Evolutionary conservation across 106 monocot genomes (phyloP).

Genomic region (Acanthochlamys bracteata): DNA sequence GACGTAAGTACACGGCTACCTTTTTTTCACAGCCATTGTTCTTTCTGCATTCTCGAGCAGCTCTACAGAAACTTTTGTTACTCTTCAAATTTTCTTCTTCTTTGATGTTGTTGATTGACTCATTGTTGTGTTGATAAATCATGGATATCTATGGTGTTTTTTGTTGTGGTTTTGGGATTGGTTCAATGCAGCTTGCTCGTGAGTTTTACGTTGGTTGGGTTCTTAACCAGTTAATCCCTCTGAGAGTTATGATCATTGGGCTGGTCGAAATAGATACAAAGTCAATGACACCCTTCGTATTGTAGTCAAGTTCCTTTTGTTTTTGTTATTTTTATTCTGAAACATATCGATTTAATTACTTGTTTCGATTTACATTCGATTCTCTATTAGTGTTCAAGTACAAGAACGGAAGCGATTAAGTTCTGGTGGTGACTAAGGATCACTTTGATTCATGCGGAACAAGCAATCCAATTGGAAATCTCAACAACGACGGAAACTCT

Average conservation of each 20-base stretch:
- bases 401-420: constrained; percentile 57
- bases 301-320: too few species aligned
- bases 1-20: too few species aligned
- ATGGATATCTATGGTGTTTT: neutral
- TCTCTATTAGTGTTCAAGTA: constrained; percentile 54
- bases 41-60: neutral
- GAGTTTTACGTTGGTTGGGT: constrained; percentile 74
- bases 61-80: neutral
- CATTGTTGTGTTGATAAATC: neutral
- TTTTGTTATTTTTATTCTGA: neutral
- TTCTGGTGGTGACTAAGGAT: constrained; percentile 46
- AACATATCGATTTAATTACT: neutral
- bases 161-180: constrained; percentile 8
- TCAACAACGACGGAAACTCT: constrained; percentile 27
- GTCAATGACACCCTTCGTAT: constrained; percentile 70
- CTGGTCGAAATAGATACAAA: constrained; percentile 50
- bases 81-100: neutral
- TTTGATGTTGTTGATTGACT: neutral
- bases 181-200: constrained; percentile 7
- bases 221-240: constrained; percentile 34
- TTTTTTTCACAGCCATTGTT: neutral
- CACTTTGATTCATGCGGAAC: constrained; percentile 48
- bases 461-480: constrained; percentile 30
- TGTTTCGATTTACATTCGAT: neutral
- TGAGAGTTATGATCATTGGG: constrained; percentile 44